A percentile compares a stretch with the other conserved stretches of the same genome.
Evolutionary conservation across 1,284 basidiomycete genomes (phyloP).

Genomic region (Ceratobasidium sp.): DNA sequence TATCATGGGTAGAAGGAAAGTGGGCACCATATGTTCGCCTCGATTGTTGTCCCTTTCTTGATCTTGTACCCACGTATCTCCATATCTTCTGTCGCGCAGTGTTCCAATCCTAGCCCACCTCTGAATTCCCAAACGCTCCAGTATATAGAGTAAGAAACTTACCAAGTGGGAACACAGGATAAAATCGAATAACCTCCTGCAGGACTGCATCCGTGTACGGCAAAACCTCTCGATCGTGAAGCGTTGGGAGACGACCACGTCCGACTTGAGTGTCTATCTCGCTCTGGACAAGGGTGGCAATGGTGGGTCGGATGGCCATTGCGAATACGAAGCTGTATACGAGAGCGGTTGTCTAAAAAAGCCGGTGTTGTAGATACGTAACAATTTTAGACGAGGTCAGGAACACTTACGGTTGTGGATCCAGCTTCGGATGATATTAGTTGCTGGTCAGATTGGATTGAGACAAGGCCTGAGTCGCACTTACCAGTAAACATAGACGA

Average conservation of each 20-base stretch:
- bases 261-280: slow-evolving; percentile 46
- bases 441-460: no score
- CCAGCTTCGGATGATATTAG: neutral
- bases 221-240: slow-evolving; percentile 40
- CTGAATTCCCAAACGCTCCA: neutral
- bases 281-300: slow-evolving; percentile 10
- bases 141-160: neutral
- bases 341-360: slow-evolving; percentile 16
- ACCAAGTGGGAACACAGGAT: slow-evolving; percentile 16
- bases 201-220: slow-evolving; percentile 51
- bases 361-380: no score
- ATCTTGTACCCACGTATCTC: slow-evolving; percentile 13
- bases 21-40: slow-evolving; percentile 21
- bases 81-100: slow-evolving; percentile 19
- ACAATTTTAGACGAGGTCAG: neutral
- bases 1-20: neutral
- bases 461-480: neutral
- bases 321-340: slow-evolving; percentile 38
- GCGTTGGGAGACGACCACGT: slow-evolving; percentile 31
- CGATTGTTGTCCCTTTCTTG: slow-evolving; percentile 26
- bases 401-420: slow-evolving; percentile 16
- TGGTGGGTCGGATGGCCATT: slow-evolving; percentile 45
- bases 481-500: slow-evolving; percentile 30
- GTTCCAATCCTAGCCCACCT: slow-evolving; percentile 6
- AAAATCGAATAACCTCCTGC: slow-evolving; percentile 47